These are phyloP conservation scores for Pueraria montana DNA, from an alignment of 306 rosid genomes.

Conservation along the genomic window DNA sequence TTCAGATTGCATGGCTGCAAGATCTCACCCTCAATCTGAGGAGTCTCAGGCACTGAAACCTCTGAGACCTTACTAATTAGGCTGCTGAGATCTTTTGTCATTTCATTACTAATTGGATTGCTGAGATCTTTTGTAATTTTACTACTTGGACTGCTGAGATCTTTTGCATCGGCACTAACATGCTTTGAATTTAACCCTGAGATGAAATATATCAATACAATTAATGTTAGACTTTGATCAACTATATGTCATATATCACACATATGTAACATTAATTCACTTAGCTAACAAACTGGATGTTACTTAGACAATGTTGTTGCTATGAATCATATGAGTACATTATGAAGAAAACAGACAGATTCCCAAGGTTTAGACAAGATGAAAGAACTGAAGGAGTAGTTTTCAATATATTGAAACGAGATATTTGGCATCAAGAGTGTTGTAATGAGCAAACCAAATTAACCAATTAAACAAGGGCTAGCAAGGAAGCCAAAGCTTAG, in stretches of 20 bases:
- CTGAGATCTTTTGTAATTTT: conserved; percentile 33
- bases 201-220: conserved; percentile 20
- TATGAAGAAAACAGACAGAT: neutral
- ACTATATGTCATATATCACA: neutral
- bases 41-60: conserved; percentile 41
- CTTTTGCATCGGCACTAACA: conserved; percentile 44
- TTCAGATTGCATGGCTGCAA: conserved; percentile 60
- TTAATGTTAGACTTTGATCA: conserved; percentile 8
- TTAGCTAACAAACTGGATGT: conserved; percentile 34
- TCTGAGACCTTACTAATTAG: conserved; percentile 49
- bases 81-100: conserved; percentile 43
- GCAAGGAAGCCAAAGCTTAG: neutral
- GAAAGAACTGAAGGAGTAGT: neutral
- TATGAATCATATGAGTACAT: neutral
- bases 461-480: neutral
- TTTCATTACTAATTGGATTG: conserved; percentile 12
- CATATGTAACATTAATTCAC: conserved; percentile 3
- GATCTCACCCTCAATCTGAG: conserved; percentile 60
- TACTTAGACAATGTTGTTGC: neutral
- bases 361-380: neutral
- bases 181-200: conserved; percentile 61
- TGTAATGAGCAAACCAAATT: neutral
- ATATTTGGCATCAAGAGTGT: neutral
- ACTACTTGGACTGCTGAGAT: conserved; percentile 32
- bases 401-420: neutral